These are phyloP conservation scores for Pleodorina starrii DNA, from an alignment of 139 green algal species.

Conservation along the genomic window DNA sequence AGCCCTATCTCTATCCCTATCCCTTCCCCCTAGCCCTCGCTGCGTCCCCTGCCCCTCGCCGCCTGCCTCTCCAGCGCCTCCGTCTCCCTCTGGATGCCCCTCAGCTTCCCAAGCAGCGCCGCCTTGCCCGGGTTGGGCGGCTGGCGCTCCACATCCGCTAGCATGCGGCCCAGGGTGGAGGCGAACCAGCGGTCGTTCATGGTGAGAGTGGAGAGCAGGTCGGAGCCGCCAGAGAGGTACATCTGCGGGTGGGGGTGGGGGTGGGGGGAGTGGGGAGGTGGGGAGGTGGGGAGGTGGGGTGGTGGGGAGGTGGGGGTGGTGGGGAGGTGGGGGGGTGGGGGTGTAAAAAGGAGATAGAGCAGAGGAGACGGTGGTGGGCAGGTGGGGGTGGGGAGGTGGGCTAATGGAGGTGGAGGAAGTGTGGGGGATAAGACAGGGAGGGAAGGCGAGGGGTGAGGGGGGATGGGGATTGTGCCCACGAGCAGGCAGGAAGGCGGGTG, in stretches of 20 bases:
- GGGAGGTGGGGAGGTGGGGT: background rate
- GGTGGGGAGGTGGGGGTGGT: background rate
- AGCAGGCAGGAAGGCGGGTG: too few relatives aligned
- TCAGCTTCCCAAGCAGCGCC: background rate
- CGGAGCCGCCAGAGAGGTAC: background rate
- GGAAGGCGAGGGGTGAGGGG: too few relatives aligned
- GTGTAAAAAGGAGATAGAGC: background rate
- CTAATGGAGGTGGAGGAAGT: too few relatives aligned
- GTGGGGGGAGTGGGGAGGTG: background rate
- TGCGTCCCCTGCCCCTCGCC: too few relatives aligned
- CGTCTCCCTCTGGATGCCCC: slow-evolving; percentile 15
- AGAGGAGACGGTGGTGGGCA: too few relatives aligned
- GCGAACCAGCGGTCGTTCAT: slow-evolving; percentile 25
- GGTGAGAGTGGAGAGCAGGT: background rate
- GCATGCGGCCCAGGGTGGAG: slow-evolving; percentile 3
- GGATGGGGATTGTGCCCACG: too few relatives aligned
- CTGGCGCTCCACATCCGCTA: slow-evolving; percentile 28
- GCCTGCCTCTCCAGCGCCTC: slow-evolving; percentile 33
- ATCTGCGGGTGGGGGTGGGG: background rate
- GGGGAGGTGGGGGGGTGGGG: background rate
- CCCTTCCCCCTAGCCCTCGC: too few relatives aligned
- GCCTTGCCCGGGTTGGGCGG: slow-evolving; percentile 18
- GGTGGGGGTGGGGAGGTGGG: too few relatives aligned
- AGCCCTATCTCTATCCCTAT: too few relatives aligned
- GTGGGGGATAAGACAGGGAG: too few relatives aligned